Evolutionary conservation across 129 eudicot genomes (phyloP), one percentile per base, ranked within the genome.

Genomic region (Erigeron canadensis): DNA sequence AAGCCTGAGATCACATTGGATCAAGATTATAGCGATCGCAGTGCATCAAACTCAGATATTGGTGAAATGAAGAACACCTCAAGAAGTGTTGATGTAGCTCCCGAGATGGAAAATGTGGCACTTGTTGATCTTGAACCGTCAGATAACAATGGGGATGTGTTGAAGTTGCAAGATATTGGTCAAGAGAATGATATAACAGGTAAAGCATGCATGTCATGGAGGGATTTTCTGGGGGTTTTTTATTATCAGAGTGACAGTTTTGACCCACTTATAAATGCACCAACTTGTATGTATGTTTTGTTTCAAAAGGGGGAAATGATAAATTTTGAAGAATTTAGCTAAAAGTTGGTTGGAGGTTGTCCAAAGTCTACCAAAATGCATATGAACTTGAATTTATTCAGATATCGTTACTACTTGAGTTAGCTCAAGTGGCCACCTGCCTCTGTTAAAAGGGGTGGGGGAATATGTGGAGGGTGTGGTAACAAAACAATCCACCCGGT

Each of bases 1-100:
- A 84, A 75, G 70, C 81, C 84, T 18, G 73, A 59, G 61, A 69
- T 54, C 50, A 10, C 7, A 37, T 45, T 22, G 75, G 61, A 64
- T 71, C 68, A 71, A 71, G 59, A 21, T 76, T 37, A 46, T 64
- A 55, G 7, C 4, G 77, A 63, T 78, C 44, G 44, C 4, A 55
- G 18, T 56, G 68, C 71, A 54, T 42, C 60, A 16, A 71, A 37
- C 38, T 61, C 58, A 59, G 71, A 77, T 38, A 39, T 77, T 51
- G 71, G 69, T 61, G 81, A 70, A n/a, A 23, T 50, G 9, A 69
- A 70, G 41, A 62, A 71, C 67, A 53, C 8, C 53, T 78, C 67
- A 53, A 37, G 28, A 71, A 64, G 65, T 63, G 73, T 78, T 4
- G 67, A 43, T 39, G 56, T 72, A 15, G 83, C 67, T 9, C 57